Percentiles rank a stretch among this genome's conserved stretches.
Conservation (phyloP, 2,329 filamentous ascomycete genomes). For the Dichotomopilus funicola region DNA sequence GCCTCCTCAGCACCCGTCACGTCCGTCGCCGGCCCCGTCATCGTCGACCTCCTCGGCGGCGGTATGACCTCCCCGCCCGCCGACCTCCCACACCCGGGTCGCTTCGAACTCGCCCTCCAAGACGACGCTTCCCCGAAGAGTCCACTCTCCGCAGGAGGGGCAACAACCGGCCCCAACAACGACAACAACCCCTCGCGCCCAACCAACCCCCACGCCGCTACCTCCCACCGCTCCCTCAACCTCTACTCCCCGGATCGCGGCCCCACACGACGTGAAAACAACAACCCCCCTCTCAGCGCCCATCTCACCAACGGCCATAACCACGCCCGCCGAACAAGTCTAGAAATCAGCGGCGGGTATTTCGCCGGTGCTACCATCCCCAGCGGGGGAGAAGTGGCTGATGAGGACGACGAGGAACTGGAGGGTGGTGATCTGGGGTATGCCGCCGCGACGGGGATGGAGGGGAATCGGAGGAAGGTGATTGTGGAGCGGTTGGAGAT, state of each 20-base stretch:
- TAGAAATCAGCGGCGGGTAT: constrained; percentile 30
- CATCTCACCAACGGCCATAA: too few species aligned
- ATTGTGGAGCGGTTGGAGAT: constrained; percentile 95
- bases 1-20: constrained; percentile 11
- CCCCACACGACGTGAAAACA: constrained; percentile 41
- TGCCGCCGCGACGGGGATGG: constrained; percentile 87
- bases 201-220: constrained; percentile 17
- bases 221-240: constrained; percentile 22
- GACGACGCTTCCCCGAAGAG: constrained; percentile 23
- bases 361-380: not conserved
- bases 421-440: constrained; percentile 86
- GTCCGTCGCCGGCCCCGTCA: constrained; percentile 25
- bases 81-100: constrained; percentile 66
- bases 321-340: constrained; percentile 47
- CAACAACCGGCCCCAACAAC: not conserved
- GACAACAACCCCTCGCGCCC: constrained; percentile 17
- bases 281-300: constrained; percentile 20
- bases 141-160: constrained; percentile 6
- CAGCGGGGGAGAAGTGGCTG: constrained; percentile 44
- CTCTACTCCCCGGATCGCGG: constrained; percentile 28
- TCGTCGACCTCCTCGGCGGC: constrained; percentile 59
- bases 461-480: constrained; percentile 83
- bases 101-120: constrained; percentile 58
- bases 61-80: constrained; percentile 50
- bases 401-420: constrained; percentile 62